phyloP scores from a whole-genome alignment of 2,329 filamentous ascomycete genomes.

The Emydomyces testavorans region DNA sequence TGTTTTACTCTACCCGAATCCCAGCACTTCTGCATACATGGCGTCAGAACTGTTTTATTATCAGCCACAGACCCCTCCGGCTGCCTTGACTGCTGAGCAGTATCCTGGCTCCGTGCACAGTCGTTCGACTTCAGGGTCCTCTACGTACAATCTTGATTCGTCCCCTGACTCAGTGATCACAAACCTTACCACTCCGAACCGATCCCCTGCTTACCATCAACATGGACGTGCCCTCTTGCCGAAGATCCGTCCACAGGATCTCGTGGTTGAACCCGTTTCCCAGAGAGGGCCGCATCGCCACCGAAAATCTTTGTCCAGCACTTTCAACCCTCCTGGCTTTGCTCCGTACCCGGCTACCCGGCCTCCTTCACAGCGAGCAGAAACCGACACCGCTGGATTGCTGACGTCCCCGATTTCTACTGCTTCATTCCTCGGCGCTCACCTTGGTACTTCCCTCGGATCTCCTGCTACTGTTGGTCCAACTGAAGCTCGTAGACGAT shows the following conservation, averaged over 20 bases:
- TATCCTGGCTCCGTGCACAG: conserved; percentile 37
- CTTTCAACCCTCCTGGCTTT: conserved; percentile 41
- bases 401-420: conserved; percentile 36
- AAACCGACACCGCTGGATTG: conserved; percentile 36
- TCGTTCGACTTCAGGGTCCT: conserved; percentile 54
- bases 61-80: conserved; percentile 37
- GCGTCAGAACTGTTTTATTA: conserved; percentile 33
- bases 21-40: conserved; percentile 3
- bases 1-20: background rate
- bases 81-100: conserved; percentile 24
- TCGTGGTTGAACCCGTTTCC: conserved; percentile 53
- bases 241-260: conserved; percentile 77
- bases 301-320: conserved; percentile 44
- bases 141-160: conserved; percentile 52
- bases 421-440: conserved; percentile 18
- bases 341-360: conserved; percentile 37
- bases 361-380: conserved; percentile 36
- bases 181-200: conserved; percentile 55
- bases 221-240: conserved; percentile 65
- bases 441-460: conserved; percentile 42
- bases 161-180: conserved; percentile 58
- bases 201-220: conserved; percentile 63
- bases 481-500: conserved; percentile 30
- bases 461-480: conserved; percentile 51
- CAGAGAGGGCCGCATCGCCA: conserved; percentile 45